Evolutionary conservation across 192 early-diverging fungal species (phyloP).

Genomic region (Coemansia biformis): DNA sequence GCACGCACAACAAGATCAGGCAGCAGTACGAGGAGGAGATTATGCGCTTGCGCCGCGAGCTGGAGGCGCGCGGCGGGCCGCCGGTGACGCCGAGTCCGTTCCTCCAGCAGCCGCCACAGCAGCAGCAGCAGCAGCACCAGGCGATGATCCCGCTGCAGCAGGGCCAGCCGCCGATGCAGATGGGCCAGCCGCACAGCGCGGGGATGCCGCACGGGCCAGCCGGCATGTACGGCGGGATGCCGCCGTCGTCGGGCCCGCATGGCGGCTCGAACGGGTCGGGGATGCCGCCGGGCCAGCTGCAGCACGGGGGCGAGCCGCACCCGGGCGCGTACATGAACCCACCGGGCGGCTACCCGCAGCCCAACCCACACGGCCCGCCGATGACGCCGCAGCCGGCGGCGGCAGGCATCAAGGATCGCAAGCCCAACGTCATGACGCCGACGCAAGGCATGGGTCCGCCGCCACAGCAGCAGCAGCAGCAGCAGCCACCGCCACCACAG

Average conservation of each 20-base stretch:
- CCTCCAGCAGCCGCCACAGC: constrained; percentile 51
- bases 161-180: constrained; percentile 50
- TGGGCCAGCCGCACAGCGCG: constrained; percentile 25
- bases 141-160: constrained; percentile 64
- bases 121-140: constrained; percentile 49
- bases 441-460: constrained; percentile 14
- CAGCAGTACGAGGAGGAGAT: constrained; percentile 89
- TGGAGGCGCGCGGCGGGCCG: constrained; percentile 65
- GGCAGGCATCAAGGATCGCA: constrained; percentile 39
- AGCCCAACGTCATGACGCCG: constrained; percentile 46
- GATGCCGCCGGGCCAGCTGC: constrained; percentile 32
- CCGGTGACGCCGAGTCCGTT: constrained; percentile 48
- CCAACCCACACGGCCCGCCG: constrained; percentile 51
- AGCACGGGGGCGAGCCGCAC: constrained; percentile 28
- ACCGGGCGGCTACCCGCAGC: constrained; percentile 31
- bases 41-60: constrained; percentile 69
- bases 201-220: constrained; percentile 36
- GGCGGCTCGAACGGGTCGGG: constrained; percentile 36
- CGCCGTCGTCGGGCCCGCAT: constrained; percentile 29
- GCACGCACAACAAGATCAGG: constrained; percentile 71
- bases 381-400: constrained; percentile 45
- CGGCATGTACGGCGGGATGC: constrained; percentile 43
- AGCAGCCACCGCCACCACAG: constrained; percentile 11
- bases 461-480: constrained; percentile 20
- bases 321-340: constrained; percentile 41